phyloP scores from a whole-genome alignment of 768 basidiomycete genomes.

The Serpula lacrymans region DNA sequence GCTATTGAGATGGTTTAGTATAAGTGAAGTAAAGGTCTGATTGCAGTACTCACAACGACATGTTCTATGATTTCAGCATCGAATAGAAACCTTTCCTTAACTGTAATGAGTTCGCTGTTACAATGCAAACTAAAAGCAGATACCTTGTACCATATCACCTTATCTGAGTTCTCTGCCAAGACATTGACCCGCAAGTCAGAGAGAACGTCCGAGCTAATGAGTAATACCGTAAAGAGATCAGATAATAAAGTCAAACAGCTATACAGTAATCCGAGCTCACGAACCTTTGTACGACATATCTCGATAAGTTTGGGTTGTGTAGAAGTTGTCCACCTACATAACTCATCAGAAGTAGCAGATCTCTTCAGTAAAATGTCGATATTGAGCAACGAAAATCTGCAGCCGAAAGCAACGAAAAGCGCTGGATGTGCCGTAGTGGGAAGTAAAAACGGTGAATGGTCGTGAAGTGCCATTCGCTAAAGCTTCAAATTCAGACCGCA shows the following conservation, averaged over 20 bases:
- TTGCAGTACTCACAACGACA: constrained; percentile 50
- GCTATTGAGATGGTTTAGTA: constrained; percentile 33
- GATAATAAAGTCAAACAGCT: background rate
- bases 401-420: no score
- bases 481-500: no score
- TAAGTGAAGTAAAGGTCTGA: background rate
- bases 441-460: no score
- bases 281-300: constrained; percentile 31
- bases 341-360: no score
- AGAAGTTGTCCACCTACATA: no score
- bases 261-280: constrained; percentile 4
- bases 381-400: no score
- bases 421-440: no score
- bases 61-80: constrained; percentile 78
- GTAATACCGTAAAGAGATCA: background rate
- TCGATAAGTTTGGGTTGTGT: constrained; percentile 24
- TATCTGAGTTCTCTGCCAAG: constrained; percentile 50
- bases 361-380: no score
- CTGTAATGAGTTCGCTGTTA: constrained; percentile 8
- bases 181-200: constrained; percentile 67
- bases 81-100: constrained; percentile 68
- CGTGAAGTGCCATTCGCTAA: no score
- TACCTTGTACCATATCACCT: constrained; percentile 75
- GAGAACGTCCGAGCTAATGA: constrained; percentile 66
- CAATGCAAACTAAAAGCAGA: constrained; percentile 10